These are phyloP conservation scores for Lactarius vividus DNA, from an alignment of 768 basidiomycete species.

Conservation along the genomic window DNA sequence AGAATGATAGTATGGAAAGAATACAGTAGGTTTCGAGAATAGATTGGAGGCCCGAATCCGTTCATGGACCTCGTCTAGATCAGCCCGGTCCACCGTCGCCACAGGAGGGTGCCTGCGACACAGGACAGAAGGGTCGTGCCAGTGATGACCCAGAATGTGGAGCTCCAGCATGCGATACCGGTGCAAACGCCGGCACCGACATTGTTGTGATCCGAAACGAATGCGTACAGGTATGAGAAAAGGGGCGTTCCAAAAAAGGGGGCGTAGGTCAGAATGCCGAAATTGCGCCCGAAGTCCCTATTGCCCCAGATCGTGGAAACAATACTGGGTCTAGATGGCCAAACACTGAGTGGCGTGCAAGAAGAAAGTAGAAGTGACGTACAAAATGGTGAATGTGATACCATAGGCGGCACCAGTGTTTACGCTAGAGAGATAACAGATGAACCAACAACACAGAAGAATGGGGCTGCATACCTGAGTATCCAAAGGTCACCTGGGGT, in stretches of 20 bases:
- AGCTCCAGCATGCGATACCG: slow-evolving; percentile 61
- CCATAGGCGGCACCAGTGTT: slow-evolving; percentile 72
- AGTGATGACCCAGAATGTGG: slow-evolving; percentile 58
- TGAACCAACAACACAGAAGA: slow-evolving; percentile 12
- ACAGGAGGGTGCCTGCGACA: slow-evolving; percentile 46
- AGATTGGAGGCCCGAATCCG: neutral
- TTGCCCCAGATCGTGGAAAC: slow-evolving; percentile 71
- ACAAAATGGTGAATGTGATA: slow-evolving; percentile 67
- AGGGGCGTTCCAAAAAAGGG: slow-evolving; percentile 71
- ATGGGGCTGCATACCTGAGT: slow-evolving; percentile 51
- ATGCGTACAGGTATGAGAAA: slow-evolving; percentile 80
- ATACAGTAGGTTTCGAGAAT: too few relatives aligned
- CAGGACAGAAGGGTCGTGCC: slow-evolving; percentile 43
- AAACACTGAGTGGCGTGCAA: slow-evolving; percentile 8
- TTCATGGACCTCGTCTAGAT: slow-evolving; percentile 38
- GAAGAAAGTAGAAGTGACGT: slow-evolving; percentile 33
- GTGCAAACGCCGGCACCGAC: slow-evolving; percentile 47
- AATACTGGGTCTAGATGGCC: slow-evolving; percentile 58
- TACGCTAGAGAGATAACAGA: slow-evolving; percentile 40
- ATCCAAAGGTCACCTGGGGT: slow-evolving; percentile 59
- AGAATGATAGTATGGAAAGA: neutral
- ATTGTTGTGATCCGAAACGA: slow-evolving; percentile 51
- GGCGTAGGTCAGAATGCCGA: slow-evolving; percentile 69
- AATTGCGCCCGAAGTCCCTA: slow-evolving; percentile 71
- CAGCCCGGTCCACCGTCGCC: slow-evolving; percentile 60